Conservation (phyloP, 148 eudicot species). For the Rhododendron kiyosumense region DNA sequence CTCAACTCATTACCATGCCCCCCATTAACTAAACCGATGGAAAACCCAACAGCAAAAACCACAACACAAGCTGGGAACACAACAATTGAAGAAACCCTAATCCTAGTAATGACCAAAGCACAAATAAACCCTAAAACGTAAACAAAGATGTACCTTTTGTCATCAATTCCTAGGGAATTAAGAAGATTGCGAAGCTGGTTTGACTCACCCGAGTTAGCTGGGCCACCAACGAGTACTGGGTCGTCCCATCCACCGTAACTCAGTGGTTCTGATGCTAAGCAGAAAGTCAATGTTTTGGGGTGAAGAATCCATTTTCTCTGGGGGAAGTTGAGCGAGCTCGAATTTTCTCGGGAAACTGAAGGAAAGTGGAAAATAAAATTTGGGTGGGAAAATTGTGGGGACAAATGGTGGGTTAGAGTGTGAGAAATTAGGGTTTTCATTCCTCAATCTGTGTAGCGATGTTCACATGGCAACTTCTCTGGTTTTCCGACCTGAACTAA, state of each 20-base stretch:
- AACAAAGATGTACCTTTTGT: slow-evolving; percentile 61
- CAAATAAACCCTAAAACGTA: slow-evolving; percentile 78
- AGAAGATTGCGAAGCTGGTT: slow-evolving; percentile 44
- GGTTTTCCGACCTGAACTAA: background rate
- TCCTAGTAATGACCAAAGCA: slow-evolving; percentile 85
- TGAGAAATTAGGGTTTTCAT: slow-evolving; percentile 46
- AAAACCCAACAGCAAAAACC: slow-evolving; percentile 79
- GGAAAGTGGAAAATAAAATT: slow-evolving; percentile 22
- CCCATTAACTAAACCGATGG: slow-evolving; percentile 67
- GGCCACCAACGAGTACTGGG: slow-evolving; percentile 27
- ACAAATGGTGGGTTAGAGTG: slow-evolving; percentile 7
- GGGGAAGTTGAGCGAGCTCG: slow-evolving; percentile 13
- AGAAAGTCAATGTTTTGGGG: slow-evolving; percentile 19
- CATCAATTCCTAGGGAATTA: slow-evolving; percentile 53
- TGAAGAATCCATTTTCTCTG: slow-evolving; percentile 16
- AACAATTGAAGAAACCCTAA: slow-evolving; percentile 75
- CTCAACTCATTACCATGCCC: slow-evolving; percentile 30
- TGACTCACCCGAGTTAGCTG: slow-evolving; percentile 51
- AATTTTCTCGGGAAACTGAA: slow-evolving; percentile 13
- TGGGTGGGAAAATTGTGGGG: slow-evolving; percentile 12
- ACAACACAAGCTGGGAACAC: slow-evolving; percentile 72
- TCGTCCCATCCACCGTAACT: slow-evolving; percentile 77
- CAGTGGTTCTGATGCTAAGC: slow-evolving; percentile 27
- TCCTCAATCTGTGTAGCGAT: slow-evolving; percentile 5
- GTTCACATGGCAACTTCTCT: background rate